A percentile compares a stretch with the other conserved stretches of the same genome.
Conservation (phyloP, 192 early-diverging fungal species). For the Backusella circina region DNA sequence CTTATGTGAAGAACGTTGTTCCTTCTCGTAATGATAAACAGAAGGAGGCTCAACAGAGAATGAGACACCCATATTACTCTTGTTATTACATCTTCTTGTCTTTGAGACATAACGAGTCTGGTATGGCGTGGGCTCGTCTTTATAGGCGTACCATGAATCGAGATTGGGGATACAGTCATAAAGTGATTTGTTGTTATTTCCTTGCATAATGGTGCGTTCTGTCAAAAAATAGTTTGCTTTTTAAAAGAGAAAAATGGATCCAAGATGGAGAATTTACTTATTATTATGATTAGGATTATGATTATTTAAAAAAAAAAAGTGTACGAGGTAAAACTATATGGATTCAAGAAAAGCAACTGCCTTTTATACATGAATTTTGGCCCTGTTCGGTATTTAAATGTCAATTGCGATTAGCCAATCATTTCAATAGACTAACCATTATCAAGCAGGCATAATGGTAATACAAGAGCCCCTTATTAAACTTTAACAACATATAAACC, state of each 20-base stretch:
- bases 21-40: conserved; percentile 2
- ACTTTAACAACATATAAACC: background rate
- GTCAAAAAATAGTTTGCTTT: background rate
- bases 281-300: too few species aligned
- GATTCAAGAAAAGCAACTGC: background rate
- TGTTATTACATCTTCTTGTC: background rate
- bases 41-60: conserved; percentile 19
- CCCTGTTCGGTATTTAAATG: background rate
- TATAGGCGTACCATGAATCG: conserved; percentile 17
- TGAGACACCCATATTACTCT: conserved; percentile 9
- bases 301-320: background rate
- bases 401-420: background rate
- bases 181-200: background rate
- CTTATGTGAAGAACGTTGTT: background rate
- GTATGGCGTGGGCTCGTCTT: background rate
- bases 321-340: background rate
- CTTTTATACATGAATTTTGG: background rate
- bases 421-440: background rate
- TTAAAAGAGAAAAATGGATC: background rate
- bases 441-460: background rate
- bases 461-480: background rate
- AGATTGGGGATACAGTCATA: conserved; percentile 22
- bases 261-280: background rate
- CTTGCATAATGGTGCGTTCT: background rate
- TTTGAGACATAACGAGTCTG: background rate